phyloP scores from a whole-genome alignment of 495 filamentous ascomycete genomes.

The Penicillium soppii region DNA sequence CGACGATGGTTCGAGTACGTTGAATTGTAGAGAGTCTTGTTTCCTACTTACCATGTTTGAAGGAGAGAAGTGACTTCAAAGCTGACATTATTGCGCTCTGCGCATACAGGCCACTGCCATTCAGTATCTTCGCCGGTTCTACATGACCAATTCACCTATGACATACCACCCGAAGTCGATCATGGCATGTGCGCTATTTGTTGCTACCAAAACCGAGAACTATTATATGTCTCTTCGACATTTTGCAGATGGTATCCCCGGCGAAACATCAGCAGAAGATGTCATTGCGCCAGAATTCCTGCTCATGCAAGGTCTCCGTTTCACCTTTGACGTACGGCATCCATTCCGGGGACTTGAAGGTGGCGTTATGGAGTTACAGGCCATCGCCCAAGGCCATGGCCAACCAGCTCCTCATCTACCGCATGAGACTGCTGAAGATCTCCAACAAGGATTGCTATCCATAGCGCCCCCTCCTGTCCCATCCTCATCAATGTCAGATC shows the following conservation, averaged over 20 bases:
- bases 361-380: constrained; percentile 77
- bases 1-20: constrained; percentile 73
- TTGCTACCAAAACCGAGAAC: constrained; percentile 89
- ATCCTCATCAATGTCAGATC: constrained; percentile 30
- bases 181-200: constrained; percentile 81
- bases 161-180: constrained; percentile 89
- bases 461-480: constrained; percentile 25
- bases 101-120: constrained; percentile 73
- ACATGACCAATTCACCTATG: constrained; percentile 90
- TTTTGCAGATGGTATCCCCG: constrained; percentile 62
- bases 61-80: too few relatives aligned
- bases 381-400: constrained; percentile 54
- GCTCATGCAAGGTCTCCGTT: constrained; percentile 88
- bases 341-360: constrained; percentile 87
- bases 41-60: too few relatives aligned
- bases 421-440: constrained; percentile 34
- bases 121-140: constrained; percentile 91
- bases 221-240: constrained; percentile 69
- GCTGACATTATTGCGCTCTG: background rate
- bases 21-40: background rate
- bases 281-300: constrained; percentile 88
- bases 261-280: constrained; percentile 64
- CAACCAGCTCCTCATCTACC: constrained; percentile 37
- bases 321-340: constrained; percentile 89
- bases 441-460: constrained; percentile 31